Evolutionary conservation across 805 yeast genomes (phyloP), one percentile per base, ranked within the genome.

Genomic region (Wickerhamomyces hampshirensis): DNA sequence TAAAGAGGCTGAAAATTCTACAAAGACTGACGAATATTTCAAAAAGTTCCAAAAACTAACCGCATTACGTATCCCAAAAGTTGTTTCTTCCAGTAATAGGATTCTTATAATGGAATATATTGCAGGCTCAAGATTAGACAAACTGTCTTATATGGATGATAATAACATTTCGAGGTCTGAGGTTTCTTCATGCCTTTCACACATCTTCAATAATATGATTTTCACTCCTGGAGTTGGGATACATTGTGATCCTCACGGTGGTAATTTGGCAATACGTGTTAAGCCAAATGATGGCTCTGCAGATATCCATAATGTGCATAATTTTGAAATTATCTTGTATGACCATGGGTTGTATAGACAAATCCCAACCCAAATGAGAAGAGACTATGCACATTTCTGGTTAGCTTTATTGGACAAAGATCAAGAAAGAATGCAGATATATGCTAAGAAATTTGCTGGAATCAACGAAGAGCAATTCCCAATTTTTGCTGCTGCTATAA

Each of bases 211-310:
- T 64, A 80, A 78, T 53, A 93, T 93, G 99, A 87, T 93, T 28
- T 93, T 93, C 65, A 82, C 94, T 2, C 95, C 96, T 1, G 80
- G 78, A 18, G 95, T 87, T 16, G 86, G 91, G 1, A 74, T 93
- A 29, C 99, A 93, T 58, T 93, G 98, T 63, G 99, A 93, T 58
- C 98, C 98, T 1, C 99, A 93, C 58, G 96, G 95, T 9, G 99
- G 99, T 0, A 93, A 93, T 53, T 65, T 93, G 40, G 96, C 98
- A 0, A 86, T 93, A 16, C 66, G 88, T 38, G 62, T 69, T 1
- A 47, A 63, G 14, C 50, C 59, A 6, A 43, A 50, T 14, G 47
- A 49, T 21, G 56, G 40, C 24, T 8, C 24, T 11, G 24, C 10
- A 8, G 48, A 40, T 34, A 39, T 40, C 4, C 34, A 48, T 9